Evolutionary conservation across 1,139 yeast genomes (phyloP).

Genomic region (Scheffersomyces illinoinensis): DNA sequence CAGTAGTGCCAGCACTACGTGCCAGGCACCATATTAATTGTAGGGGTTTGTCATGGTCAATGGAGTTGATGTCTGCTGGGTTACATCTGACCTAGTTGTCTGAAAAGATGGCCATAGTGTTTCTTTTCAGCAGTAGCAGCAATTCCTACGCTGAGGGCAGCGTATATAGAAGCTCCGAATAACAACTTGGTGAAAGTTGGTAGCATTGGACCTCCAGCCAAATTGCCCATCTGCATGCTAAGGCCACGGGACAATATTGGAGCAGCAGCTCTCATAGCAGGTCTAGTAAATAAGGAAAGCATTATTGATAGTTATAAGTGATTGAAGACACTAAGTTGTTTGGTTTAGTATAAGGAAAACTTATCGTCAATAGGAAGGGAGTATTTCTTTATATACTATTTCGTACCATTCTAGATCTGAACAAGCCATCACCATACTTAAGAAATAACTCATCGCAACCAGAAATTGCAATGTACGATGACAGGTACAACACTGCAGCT

Average conservation of each 20-base stretch:
- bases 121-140: conserved; percentile 26
- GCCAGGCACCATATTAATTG: not conserved
- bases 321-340: not conserved
- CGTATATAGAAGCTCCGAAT: not conserved
- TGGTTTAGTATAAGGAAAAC: not conserved
- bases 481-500: not conserved
- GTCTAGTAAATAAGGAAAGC: conserved; percentile 4
- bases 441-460: not conserved
- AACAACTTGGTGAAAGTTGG: not conserved
- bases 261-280: not conserved
- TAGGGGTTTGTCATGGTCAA: not conserved
- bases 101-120: conserved; percentile 23
- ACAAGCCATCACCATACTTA: no score
- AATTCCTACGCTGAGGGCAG: conserved; percentile 18
- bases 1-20: not conserved
- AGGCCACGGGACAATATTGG: not conserved
- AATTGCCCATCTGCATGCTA: not conserved
- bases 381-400: not conserved
- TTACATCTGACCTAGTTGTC: conserved; percentile 21
- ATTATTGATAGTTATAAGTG: not conserved
- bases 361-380: not conserved
- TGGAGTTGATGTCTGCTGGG: not conserved
- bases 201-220: not conserved
- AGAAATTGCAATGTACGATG: not conserved
- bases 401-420: no score